These are phyloP conservation scores for Trichomonas vaginalis DNA, from an alignment of 208 protist genomes.

Conservation along the genomic window DNA sequence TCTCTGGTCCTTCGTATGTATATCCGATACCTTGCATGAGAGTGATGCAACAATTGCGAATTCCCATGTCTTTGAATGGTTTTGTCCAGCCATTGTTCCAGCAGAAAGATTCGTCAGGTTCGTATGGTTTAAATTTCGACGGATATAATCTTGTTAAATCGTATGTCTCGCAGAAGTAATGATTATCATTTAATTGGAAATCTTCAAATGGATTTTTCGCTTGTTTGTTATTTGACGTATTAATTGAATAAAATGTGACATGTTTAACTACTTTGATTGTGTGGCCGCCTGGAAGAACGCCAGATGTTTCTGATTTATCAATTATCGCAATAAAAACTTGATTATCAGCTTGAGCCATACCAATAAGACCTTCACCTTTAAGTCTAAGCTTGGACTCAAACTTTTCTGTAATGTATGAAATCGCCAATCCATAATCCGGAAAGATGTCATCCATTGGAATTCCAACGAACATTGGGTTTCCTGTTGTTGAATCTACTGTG, in stretches of 20 bases:
- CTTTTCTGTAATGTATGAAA: background rate
- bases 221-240: background rate
- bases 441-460: background rate
- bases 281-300: background rate
- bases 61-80: background rate
- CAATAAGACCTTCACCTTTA: background rate
- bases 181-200: background rate
- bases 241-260: background rate
- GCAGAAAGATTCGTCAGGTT: background rate
- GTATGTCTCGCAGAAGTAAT: constrained; percentile 9
- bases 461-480: background rate
- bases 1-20: background rate
- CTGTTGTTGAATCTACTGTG: background rate
- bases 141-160: background rate
- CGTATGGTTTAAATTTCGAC: background rate
- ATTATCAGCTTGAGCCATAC: background rate
- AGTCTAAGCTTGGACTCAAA: background rate
- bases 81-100: background rate
- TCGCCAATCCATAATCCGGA: background rate
- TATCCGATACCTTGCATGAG: background rate
- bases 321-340: background rate
- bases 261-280: background rate
- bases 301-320: background rate
- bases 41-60: background rate
- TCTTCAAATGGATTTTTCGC: background rate